Evolutionary conservation across 2,329 filamentous ascomycete genomes (phyloP).

Genomic region (Alternaria sp.): DNA sequence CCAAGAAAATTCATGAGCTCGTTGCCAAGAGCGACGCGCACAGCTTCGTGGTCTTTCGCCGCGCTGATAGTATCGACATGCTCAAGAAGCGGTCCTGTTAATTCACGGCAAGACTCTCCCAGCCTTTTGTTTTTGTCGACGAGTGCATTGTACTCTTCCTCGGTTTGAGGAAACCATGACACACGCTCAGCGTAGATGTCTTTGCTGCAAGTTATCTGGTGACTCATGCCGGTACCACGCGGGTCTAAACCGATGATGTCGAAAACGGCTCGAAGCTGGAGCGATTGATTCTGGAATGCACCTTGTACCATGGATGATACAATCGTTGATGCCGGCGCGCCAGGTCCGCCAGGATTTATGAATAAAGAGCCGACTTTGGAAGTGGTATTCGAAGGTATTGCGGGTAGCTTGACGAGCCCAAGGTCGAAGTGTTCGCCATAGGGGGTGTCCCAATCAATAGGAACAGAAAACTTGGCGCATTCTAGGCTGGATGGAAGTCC

Average conservation of each 20-base stretch:
- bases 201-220: slow-evolving; percentile 52
- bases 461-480: slow-evolving; percentile 38
- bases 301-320: slow-evolving; percentile 25
- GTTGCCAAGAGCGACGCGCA: slow-evolving; percentile 46
- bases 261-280: slow-evolving; percentile 41
- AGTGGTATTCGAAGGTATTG: slow-evolving; percentile 21
- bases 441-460: slow-evolving; percentile 46
- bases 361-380: slow-evolving; percentile 51
- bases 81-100: slow-evolving; percentile 54
- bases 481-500: slow-evolving; percentile 18
- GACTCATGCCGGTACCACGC: slow-evolving; percentile 56
- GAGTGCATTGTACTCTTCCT: slow-evolving; percentile 51
- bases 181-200: slow-evolving; percentile 51
- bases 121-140: slow-evolving; percentile 53
- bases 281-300: slow-evolving; percentile 11
- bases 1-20: slow-evolving; percentile 55
- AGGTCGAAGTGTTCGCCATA: slow-evolving; percentile 41
- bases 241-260: slow-evolving; percentile 58
- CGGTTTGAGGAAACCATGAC: slow-evolving; percentile 51
- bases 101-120: slow-evolving; percentile 52
- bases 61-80: slow-evolving; percentile 55
- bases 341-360: slow-evolving; percentile 56
- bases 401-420: slow-evolving; percentile 35
- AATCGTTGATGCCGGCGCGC: slow-evolving; percentile 40
- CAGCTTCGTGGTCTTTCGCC: slow-evolving; percentile 49